Percentiles rank a stretch among this genome's conserved stretches.
Evolutionary conservation across 257 asterid genomes (phyloP).

Genomic region (Solanum bukasovii): DNA sequence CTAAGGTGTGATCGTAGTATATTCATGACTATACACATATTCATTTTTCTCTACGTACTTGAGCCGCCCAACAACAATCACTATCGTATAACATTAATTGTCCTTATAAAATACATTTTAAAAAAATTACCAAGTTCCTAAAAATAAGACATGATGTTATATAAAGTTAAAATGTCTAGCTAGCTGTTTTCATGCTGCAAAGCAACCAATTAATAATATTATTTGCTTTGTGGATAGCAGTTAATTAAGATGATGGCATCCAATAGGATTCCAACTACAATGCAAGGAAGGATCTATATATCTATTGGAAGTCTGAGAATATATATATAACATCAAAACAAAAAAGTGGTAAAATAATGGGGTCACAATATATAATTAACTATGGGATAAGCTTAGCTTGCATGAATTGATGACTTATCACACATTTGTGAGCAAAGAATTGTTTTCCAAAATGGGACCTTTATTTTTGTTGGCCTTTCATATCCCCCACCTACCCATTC

Average conservation of each 20-base stretch:
- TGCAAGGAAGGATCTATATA: not conserved
- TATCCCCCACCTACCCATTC: not conserved
- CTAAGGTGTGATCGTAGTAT: rapidly evolving
- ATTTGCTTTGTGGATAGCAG: not conserved
- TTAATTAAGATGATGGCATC: not conserved
- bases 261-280: not conserved
- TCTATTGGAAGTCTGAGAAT: not conserved
- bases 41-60: not conserved
- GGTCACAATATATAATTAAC: not conserved
- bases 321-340: not conserved
- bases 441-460: not conserved
- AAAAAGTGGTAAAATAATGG: not conserved
- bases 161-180: not conserved
- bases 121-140: not conserved
- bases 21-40: too few species aligned
- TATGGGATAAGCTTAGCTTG: not conserved
- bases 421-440: not conserved
- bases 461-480: not conserved
- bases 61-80: not conserved
- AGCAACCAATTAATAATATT: not conserved
- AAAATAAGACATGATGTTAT: not conserved
- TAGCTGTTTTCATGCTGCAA: not conserved
- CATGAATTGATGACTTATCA: not conserved
- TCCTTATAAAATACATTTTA: not conserved
- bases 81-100: not conserved